Evolutionary conservation across 768 basidiomycete genomes (phyloP), one percentile per base, ranked within the genome.

Genomic region (Hygrocybe punicea): DNA sequence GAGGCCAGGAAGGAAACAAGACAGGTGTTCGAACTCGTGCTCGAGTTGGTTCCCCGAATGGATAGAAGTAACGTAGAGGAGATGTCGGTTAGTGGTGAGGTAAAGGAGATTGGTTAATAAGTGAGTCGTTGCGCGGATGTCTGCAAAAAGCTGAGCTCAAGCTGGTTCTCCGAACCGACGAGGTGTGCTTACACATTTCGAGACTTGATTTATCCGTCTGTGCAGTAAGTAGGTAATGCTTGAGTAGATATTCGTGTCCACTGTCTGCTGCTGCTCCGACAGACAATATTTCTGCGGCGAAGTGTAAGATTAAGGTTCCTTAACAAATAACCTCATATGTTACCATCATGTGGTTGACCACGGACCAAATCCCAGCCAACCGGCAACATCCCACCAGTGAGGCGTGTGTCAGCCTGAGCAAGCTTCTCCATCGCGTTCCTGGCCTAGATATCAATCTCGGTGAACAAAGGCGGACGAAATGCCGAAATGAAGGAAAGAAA

Each of bases 1-100:
- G 14, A 90, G 72, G 14, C 89, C 89, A 0, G 88, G 87, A 48
- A 89, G 76, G 73, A 90, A 91, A 69, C 89, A 90, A 10, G 88
- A 83, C 24, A 91, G 72, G 63, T 91, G 89, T 59, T 91, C 89
- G 53, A 89, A 82, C 19, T 67, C 63, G 61, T 86, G 81, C 9
- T 78, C 73, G 21, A 80, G 76, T 14, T 63, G 58, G 24, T 67
- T 71, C 9, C 61, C 61, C 29, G 71, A 29, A 29, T 64, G 40
- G 62, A 61, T 72, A 63, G 86, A 86, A 8, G 86, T 87, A 9
- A 86, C 83, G 57, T 89, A 91, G 39, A 90, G 77, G 4, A 91
- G 74, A 29, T 81, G 72, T 16, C 89, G 82, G 2, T 76, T 78
- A 3, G 85, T 82, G 4, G 87, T 83, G 48, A 90, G 62, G 67